A percentile compares a stretch with the other conserved stretches of the same genome.
phyloP scores from a whole-genome alignment of 108 stramenopile species.

The Nannochloropsis salina region DNA sequence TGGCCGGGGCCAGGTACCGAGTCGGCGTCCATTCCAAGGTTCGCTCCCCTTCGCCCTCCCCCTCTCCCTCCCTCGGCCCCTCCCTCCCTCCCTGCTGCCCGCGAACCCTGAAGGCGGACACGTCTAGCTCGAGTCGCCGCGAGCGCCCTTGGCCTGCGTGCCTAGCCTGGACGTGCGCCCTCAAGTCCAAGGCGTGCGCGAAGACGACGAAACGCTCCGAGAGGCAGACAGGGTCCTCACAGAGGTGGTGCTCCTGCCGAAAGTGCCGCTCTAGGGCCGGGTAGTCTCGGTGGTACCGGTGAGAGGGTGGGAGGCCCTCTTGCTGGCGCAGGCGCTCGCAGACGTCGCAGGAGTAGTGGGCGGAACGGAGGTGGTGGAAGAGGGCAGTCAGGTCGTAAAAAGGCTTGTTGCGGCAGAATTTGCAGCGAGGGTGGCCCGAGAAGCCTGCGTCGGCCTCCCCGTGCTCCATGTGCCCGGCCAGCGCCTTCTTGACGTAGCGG shows the following conservation, averaged over 20 bases:
- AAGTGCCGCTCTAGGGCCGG: constrained; percentile 48
- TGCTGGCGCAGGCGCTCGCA: constrained; percentile 36
- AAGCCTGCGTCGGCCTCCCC: constrained; percentile 25
- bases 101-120: neutral
- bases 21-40: neutral
- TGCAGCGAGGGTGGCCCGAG: constrained; percentile 40
- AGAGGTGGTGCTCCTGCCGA: constrained; percentile 44
- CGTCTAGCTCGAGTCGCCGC: neutral
- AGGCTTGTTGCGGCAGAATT: constrained; percentile 27
- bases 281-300: constrained; percentile 50
- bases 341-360: constrained; percentile 41
- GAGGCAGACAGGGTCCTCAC: constrained; percentile 47
- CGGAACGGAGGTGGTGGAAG: constrained; percentile 35
- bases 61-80: neutral
- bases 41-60: neutral
- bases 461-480: constrained; percentile 26
- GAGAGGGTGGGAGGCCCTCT: neutral
- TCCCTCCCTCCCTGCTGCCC: constrained; percentile 16
- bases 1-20: neutral
- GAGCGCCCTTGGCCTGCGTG: constrained; percentile 23
- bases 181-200: constrained; percentile 51
- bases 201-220: constrained; percentile 52
- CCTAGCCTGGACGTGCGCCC: constrained; percentile 25
- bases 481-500: constrained; percentile 21
- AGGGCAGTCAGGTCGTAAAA: constrained; percentile 36